Base-by-base conservation (phyloP, 225 moss, liverwort and hornwort genomes). In the Polytrichum commune region DNA sequence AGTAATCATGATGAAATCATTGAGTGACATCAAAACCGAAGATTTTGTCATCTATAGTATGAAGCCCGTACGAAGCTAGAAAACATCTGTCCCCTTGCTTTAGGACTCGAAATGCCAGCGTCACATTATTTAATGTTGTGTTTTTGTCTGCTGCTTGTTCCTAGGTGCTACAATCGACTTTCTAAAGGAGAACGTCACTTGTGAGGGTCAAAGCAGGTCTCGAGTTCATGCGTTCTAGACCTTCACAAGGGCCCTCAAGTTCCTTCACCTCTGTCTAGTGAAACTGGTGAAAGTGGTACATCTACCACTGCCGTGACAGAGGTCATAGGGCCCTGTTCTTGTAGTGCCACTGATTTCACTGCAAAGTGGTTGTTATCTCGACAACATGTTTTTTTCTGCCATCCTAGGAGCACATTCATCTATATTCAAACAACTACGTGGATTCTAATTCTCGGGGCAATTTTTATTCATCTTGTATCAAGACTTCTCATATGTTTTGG, bases 151-250 rank as follows among this genome's bases (percentile, higher is more conserved):
- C 20, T 33, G 33, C 1, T 33, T 2, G 33, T 33, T 5, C 2
- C 33, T 33, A 8, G 8, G 8, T 33, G 5, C 33, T 22, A 5
- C 60, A 22, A 60, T 60, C n/a, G n/a, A 60, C 19, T 60, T 60
- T 60, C n/a, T 60, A 6, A 6, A 20, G 20, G 60, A 60, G 19
- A 60, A 20, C 20, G 10, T 60, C 60, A 60, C 60, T 20, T 60
- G 60, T 60, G 60, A 22, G 20, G 60, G 20, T 60, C n/a, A 60
- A 60, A 60, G 60, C 60, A 60, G 60, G 60, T 60, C 20, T 60
- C 2, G 60, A 5, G n/a, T 60, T 60, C 60, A 22, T 60, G 60
- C 20, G 60, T 60, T 60, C 60, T 60, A 19, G 58, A 60, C 5
- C 20, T 60, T 22, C 60, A 60, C 5, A 60, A 60, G 60, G 9